Base-by-base conservation (phyloP, 2,329 filamentous ascomycete genomes). In the Colletotrichum cuscutae region DNA sequence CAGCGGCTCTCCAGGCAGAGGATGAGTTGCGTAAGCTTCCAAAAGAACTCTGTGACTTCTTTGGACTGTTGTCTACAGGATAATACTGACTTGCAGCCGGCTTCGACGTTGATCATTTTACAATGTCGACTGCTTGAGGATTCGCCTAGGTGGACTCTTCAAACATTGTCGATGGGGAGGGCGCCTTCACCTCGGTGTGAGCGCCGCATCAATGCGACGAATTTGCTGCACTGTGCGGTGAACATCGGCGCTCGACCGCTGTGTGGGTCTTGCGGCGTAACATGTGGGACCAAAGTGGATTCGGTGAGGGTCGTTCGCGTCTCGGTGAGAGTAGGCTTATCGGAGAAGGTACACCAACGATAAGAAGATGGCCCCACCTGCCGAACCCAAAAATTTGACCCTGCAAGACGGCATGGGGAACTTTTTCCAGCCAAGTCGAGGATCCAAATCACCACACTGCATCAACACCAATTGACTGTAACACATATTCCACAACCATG, bases 401-500 rank as follows among this genome's bases (percentile, higher is more conserved):
- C 46, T 63, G n/a, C 54, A 35, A 53, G 26, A 19, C 42, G 7
- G 32, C 28, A 19, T 35, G 30, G 46, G 42, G 60, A 58, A 57
- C 54, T 65, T 71, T 73, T 73, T 24, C 53, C 15, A 32, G 9
- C 60, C 49, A 32, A 52, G 22, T 37, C 8, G n/a, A 37, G 13
- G 5, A 12, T 46, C 13, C 5, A 4, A n/a, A 49, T 6, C 9
- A 28, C 35, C 5, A 64, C n/a, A 11, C 8, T 22, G 11, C 35
- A 26, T 28, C 28, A 28, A 46, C 19, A 49, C 35, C 60, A 61
- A 60, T 42, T 64, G 28, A 37, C 19, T 24, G 13, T 19, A 13
- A 4, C 35, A 60, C 26, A 15, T 9, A 12, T 9, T 22, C 9
- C 26, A 37, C n/a, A 73, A 37, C 3, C 22, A 80, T 81, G 80